Percentiles rank a stretch among this genome's conserved stretches.
Conservation (phyloP, 179 eudicot genomes). For the Silene coronaria region DNA sequence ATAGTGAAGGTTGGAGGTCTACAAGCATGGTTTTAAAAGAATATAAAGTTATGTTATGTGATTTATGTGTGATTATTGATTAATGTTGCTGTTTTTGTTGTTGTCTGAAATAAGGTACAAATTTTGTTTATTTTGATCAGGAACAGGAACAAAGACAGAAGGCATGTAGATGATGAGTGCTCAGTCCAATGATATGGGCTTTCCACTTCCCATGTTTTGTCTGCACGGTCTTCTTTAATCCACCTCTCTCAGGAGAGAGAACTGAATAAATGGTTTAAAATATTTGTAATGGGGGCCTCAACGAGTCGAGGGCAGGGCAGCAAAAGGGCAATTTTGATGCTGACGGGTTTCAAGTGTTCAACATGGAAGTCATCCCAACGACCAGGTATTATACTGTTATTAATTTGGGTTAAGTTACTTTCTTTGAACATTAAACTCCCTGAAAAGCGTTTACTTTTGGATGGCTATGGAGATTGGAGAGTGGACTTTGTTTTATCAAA, state of each 20-base stretch:
- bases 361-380: not conserved
- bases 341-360: not conserved
- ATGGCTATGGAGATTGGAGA: slow-evolving; percentile 19
- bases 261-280: not conserved
- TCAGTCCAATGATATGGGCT: slow-evolving; percentile 43
- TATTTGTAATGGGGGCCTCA: too few relatives aligned
- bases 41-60: not conserved
- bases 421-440: slow-evolving; percentile 16
- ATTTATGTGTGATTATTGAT: slow-evolving; percentile 19
- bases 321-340: not conserved
- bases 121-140: slow-evolving; percentile 17
- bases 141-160: slow-evolving; percentile 27
- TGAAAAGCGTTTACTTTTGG: slow-evolving; percentile 41
- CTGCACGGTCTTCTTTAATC: slow-evolving; percentile 11
- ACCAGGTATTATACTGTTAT: slow-evolving; percentile 9
- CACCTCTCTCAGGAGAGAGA: too few relatives aligned
- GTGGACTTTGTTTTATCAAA: slow-evolving; percentile 32
- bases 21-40: slow-evolving; percentile 32
- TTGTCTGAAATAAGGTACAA: slow-evolving; percentile 20
- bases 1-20: slow-evolving; percentile 26
- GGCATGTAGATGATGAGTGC: slow-evolving; percentile 33
- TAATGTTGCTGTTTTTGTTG: slow-evolving; percentile 10
- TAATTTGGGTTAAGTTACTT: slow-evolving; percentile 14
- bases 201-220: slow-evolving; percentile 36
- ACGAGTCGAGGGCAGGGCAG: too few relatives aligned